phyloP scores from a whole-genome alignment of 208 protist species.

The Leishmania guyanensis region DNA sequence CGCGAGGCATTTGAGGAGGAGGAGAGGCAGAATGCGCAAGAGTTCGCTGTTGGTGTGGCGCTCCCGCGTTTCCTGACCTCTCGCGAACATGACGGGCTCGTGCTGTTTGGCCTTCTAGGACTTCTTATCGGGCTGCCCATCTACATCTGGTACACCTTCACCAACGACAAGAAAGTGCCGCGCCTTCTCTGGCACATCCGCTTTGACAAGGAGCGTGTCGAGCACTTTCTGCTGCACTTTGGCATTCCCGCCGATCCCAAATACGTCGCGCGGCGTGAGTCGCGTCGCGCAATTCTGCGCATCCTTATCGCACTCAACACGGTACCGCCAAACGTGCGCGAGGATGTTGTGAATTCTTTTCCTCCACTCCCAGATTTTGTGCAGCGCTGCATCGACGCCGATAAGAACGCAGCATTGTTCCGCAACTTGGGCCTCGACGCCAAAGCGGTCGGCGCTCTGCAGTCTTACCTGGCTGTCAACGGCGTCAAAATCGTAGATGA shows the following conservation, averaged over 20 bases:
- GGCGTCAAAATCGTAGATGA: slow-evolving; percentile 65
- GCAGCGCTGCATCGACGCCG: slow-evolving; percentile 73
- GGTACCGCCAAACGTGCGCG: slow-evolving; percentile 58
- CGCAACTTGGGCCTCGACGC: slow-evolving; percentile 61
- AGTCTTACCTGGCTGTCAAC: slow-evolving; percentile 65
- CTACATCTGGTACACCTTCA: slow-evolving; percentile 84
- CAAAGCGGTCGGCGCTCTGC: slow-evolving; percentile 42
- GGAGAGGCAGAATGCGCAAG: slow-evolving; percentile 66
- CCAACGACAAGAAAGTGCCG: slow-evolving; percentile 67
- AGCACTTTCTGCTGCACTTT: slow-evolving; percentile 78
- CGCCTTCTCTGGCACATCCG: slow-evolving; percentile 69
- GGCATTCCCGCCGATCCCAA: slow-evolving; percentile 80
- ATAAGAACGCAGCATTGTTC: slow-evolving; percentile 67
- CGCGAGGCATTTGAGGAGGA: slow-evolving; percentile 91
- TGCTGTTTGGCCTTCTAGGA: slow-evolving; percentile 83
- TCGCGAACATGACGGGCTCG: slow-evolving; percentile 87
- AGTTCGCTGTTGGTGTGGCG: slow-evolving; percentile 87
- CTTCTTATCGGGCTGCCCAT: slow-evolving; percentile 74
- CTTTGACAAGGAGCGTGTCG: slow-evolving; percentile 84
- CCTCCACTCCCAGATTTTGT: slow-evolving; percentile 81
- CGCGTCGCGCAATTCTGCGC: slow-evolving; percentile 47
- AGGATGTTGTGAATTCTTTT: slow-evolving; percentile 66
- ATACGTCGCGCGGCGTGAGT: slow-evolving; percentile 65
- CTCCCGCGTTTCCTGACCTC: slow-evolving; percentile 86
- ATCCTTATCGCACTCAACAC: slow-evolving; percentile 61